Evolutionary conservation across 2,329 filamentous ascomycete genomes (phyloP).

Genomic region (Trichoderma hamatum): DNA sequence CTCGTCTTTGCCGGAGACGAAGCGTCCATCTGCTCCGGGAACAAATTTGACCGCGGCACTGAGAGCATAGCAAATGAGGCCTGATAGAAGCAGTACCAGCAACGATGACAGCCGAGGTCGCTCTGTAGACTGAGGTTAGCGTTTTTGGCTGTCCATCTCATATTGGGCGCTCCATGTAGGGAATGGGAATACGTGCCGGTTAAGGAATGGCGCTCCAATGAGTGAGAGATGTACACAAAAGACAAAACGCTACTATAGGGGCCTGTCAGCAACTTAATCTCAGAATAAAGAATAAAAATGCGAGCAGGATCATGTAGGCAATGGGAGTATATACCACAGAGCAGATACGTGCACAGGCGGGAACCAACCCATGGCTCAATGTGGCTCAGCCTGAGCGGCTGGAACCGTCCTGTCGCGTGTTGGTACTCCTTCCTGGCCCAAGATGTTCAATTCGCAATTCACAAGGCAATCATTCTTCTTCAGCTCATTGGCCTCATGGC

Average conservation of each 20-base stretch:
- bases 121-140: slow-evolving; percentile 40
- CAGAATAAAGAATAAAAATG: background rate
- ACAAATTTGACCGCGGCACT: slow-evolving; percentile 51
- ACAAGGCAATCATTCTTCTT: slow-evolving; percentile 9
- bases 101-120: slow-evolving; percentile 53
- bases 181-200: slow-evolving; percentile 43
- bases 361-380: slow-evolving; percentile 25
- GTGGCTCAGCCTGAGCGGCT: background rate
- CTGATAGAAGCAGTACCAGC: slow-evolving; percentile 51
- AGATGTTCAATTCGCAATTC: background rate
- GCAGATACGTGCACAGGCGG: slow-evolving; percentile 24
- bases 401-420: background rate
- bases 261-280: background rate
- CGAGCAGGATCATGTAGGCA: background rate
- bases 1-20: slow-evolving; percentile 39
- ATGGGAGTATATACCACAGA: slow-evolving; percentile 20
- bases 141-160: background rate
- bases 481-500: background rate
- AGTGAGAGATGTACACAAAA: slow-evolving; percentile 53
- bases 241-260: slow-evolving; percentile 48
- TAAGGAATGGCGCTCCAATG: slow-evolving; percentile 52
- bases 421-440: background rate
- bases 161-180: background rate
- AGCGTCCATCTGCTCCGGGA: slow-evolving; percentile 52
- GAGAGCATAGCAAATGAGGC: slow-evolving; percentile 45